phyloP scores from a whole-genome alignment of 2,329 filamentous ascomycete species.

The Cordyceps cateniannulata region DNA sequence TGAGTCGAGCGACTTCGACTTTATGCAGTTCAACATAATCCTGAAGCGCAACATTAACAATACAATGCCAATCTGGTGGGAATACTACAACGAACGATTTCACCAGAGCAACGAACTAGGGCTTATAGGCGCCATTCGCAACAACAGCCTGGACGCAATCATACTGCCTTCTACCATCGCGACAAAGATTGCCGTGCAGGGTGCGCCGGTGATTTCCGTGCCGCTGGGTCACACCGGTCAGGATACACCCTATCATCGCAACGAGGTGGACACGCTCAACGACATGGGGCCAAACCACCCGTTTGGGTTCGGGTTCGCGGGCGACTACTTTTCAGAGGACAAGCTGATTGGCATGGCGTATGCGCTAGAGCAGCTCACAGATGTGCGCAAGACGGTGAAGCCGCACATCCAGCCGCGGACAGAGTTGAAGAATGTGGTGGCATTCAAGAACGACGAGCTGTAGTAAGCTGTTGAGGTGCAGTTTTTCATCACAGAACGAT shows the following conservation, averaged over 20 bases:
- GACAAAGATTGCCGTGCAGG: slow-evolving; percentile 47
- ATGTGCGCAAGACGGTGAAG: slow-evolving; percentile 21
- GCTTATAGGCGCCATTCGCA: slow-evolving; percentile 50
- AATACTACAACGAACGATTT: slow-evolving; percentile 45
- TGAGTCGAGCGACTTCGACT: slow-evolving; percentile 57
- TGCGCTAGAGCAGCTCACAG: slow-evolving; percentile 58
- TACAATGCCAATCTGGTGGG: slow-evolving; percentile 49
- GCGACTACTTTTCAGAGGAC: slow-evolving; percentile 53
- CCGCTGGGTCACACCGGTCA: slow-evolving; percentile 54
- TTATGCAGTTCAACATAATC: slow-evolving; percentile 46
- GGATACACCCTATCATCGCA: slow-evolving; percentile 38
- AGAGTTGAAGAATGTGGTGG: slow-evolving; percentile 23
- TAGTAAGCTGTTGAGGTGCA: neutral
- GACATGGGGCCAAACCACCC: slow-evolving; percentile 46
- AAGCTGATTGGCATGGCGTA: slow-evolving; percentile 59
- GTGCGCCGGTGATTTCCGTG: slow-evolving; percentile 55
- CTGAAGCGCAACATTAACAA: slow-evolving; percentile 49
- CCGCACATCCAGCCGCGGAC: slow-evolving; percentile 24
- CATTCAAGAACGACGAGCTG: neutral
- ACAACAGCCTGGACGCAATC: slow-evolving; percentile 53
- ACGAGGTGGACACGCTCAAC: slow-evolving; percentile 44
- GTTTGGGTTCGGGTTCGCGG: slow-evolving; percentile 60
- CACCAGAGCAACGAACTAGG: slow-evolving; percentile 50
- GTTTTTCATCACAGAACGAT: too few species aligned
- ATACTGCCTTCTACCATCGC: slow-evolving; percentile 49